Evolutionary conservation across 345 rosid species (phyloP), one percentile per base, ranked within the genome.

Genomic region (Populus nigra): DNA sequence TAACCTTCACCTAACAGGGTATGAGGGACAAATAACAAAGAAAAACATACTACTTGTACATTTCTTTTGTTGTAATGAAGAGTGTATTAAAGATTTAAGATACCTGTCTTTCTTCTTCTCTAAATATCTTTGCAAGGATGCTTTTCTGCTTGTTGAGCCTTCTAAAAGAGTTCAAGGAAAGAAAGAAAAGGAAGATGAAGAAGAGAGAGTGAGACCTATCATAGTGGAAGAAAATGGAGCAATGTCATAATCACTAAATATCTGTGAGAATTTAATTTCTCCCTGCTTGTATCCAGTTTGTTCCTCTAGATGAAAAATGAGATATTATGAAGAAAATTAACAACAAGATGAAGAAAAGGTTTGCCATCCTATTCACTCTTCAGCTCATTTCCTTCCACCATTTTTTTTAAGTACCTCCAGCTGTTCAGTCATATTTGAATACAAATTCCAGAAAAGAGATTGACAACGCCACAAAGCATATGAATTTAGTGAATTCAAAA

Each of bases 1-100:
- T 68, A 82, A 86, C 87, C 87, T 86, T 86, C 89, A 86, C 75
- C 89, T 86, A 86, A 82, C 85, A 86, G 77, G 79, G 78, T 76
- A 77, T 86, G 80, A 84, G 88, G 74, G 38, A 31, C 83, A 73
- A 66, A 70, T 38, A 73, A 80, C 59, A 83, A 66, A 73, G 78
- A 57, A 74, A 79, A 79, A 69, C 59, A 65, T 67, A 65, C 78
- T 41, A 38, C 49, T 35, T 62, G 62, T 59, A 23, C 65, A 76
- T 27, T 73, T 76, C 68, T 43, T 29, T 49, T 17, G 50, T 53
- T 76, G 50, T 35, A 69, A 49, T n/a, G 36, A 50, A 73, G 18
- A 77, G 66, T n/a, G 43, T 49, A 74, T 77, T 67, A 70, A 41
- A 49, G 63, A 69, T 70, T 77, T n/a, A 50, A 70, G 79, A 77